phyloP scores from a whole-genome alignment of 2,329 filamentous ascomycete species.

The Penicillium corylophilum region DNA sequence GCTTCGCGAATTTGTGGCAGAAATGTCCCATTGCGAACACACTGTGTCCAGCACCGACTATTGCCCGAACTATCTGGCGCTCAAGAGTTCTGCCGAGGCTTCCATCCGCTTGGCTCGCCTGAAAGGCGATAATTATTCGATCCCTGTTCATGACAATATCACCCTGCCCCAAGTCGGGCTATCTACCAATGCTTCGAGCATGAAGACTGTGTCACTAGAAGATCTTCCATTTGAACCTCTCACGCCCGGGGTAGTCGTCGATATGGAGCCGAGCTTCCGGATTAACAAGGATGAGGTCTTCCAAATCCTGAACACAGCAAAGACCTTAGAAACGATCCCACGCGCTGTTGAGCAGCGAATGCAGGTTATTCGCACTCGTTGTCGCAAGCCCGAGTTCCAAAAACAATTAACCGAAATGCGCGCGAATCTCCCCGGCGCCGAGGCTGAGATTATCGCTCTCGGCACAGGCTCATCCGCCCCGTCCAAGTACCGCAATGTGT shows the following conservation, averaged over 20 bases:
- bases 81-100: constrained; percentile 66
- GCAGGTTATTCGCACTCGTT: constrained; percentile 24
- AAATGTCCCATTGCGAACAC: constrained; percentile 64
- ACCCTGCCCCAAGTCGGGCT: constrained; percentile 40
- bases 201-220: not conserved
- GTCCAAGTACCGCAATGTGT: constrained; percentile 94
- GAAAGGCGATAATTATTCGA: constrained; percentile 69
- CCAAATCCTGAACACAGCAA: constrained; percentile 25
- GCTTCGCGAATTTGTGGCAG: constrained; percentile 68
- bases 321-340: constrained; percentile 26
- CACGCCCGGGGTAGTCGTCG: constrained; percentile 44
- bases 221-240: constrained; percentile 34
- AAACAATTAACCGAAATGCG: constrained; percentile 48
- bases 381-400: constrained; percentile 33
- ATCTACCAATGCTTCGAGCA: not conserved
- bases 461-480: constrained; percentile 89
- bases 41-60: constrained; percentile 72
- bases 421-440: constrained; percentile 66
- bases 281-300: constrained; percentile 33
- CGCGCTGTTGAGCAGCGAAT: constrained; percentile 32
- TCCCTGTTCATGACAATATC: constrained; percentile 66
- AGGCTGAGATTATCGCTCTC: constrained; percentile 80
- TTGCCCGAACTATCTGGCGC: constrained; percentile 71
- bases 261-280: constrained; percentile 48
- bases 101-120: constrained; percentile 69